phyloP scores from a whole-genome alignment of 2,329 filamentous ascomycete species.

The Ophiostoma australiae region DNA sequence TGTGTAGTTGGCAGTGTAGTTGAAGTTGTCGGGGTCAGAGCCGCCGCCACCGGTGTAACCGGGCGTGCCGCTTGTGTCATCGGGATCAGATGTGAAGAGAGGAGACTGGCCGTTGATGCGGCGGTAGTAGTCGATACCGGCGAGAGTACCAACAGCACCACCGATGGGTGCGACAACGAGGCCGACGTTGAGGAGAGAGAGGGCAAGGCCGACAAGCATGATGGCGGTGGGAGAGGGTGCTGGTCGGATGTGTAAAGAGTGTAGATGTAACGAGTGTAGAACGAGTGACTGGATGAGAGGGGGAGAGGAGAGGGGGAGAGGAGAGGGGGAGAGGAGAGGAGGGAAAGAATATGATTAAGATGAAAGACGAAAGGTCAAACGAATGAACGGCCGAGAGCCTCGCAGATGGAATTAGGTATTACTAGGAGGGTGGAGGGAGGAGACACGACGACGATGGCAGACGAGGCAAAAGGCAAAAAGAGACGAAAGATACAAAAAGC shows the following conservation, averaged over 20 bases:
- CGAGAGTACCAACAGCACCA: slow-evolving; percentile 39
- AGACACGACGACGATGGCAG: slow-evolving; percentile 4
- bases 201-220: slow-evolving; percentile 37
- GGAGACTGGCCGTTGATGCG: slow-evolving; percentile 41
- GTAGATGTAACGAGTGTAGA: background rate
- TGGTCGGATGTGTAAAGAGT: background rate
- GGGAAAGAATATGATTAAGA: background rate
- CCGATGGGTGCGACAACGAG: slow-evolving; percentile 40
- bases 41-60: slow-evolving; percentile 9
- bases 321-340: background rate
- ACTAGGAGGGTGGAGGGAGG: background rate
- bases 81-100: slow-evolving; percentile 38
- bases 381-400: slow-evolving; percentile 9
- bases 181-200: slow-evolving; percentile 47
- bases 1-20: slow-evolving; percentile 19
- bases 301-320: background rate
- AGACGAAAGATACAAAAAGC: background rate
- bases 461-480: background rate
- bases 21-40: slow-evolving; percentile 32
- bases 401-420: background rate
- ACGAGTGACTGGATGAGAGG: background rate
- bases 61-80: slow-evolving; percentile 26
- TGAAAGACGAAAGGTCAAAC: background rate
- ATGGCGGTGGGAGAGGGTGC: slow-evolving; percentile 15
- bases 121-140: slow-evolving; percentile 45